A percentile compares a stretch with the other conserved stretches of the same genome.
Evolutionary conservation across 129 eudicot genomes (phyloP).

Genomic region (Chrysanthemum makinoi): DNA sequence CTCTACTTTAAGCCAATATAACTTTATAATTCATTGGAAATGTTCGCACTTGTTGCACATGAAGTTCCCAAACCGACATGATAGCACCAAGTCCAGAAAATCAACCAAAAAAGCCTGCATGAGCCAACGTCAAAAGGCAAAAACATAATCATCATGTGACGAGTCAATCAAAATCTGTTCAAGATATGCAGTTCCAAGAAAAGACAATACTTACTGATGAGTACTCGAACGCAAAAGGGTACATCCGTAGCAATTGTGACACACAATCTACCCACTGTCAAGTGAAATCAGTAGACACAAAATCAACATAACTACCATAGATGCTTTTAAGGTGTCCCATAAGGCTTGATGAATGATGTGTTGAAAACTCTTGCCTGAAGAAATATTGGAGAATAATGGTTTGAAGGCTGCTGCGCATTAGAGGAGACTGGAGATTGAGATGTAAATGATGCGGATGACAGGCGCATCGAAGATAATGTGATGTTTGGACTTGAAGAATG

Average conservation of each 20-base stretch:
- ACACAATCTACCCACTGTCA: slow-evolving; percentile 98
- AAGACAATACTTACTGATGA: slow-evolving; percentile 63
- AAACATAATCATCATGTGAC: neutral
- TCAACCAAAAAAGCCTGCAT: slow-evolving; percentile 91
- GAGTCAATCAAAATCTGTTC: neutral
- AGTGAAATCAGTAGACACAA: slow-evolving; percentile 16
- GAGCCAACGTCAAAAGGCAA: neutral
- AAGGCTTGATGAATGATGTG: neutral
- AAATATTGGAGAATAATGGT: slow-evolving; percentile 79
- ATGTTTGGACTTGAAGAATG: slow-evolving; percentile 76
- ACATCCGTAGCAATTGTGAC: slow-evolving; percentile 84
- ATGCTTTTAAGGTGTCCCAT: neutral
- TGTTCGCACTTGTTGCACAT: slow-evolving; percentile 76
- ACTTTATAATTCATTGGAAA: neutral
- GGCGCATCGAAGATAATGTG: slow-evolving; percentile 69
- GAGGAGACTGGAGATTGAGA: slow-evolving; percentile 56
- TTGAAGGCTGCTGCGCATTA: slow-evolving; percentile 57
- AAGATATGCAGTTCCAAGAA: slow-evolving; percentile 6
- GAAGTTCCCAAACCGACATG: slow-evolving; percentile 97
- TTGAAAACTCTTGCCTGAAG: slow-evolving; percentile 55
- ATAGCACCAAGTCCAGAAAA: slow-evolving; percentile 73
- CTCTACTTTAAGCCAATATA: neutral
- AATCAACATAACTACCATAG: neutral
- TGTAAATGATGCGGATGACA: slow-evolving; percentile 54
- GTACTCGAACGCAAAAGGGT: slow-evolving; percentile 94